Evolutionary conservation across 2,329 filamentous ascomycete species (phyloP).

Genomic region (Aspergillus thermomutatus): DNA sequence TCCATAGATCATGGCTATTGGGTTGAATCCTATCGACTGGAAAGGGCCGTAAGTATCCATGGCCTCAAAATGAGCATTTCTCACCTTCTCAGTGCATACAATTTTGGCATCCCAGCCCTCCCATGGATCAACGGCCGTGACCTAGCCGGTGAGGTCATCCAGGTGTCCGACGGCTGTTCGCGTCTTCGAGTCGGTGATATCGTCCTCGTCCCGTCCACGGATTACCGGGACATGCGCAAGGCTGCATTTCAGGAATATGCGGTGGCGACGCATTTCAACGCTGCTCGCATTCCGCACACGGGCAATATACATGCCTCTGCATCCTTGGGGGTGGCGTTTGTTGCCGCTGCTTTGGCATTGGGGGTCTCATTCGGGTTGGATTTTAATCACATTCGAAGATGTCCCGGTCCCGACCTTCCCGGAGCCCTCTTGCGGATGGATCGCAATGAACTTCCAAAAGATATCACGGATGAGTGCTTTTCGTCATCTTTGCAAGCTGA

Average conservation of each 20-base stretch:
- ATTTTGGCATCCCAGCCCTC: slow-evolving; percentile 65
- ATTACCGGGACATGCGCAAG: slow-evolving; percentile 70
- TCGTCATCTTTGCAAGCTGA: slow-evolving; percentile 51
- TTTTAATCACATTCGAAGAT: slow-evolving; percentile 46
- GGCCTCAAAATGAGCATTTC: not conserved
- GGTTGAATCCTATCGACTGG: slow-evolving; percentile 75
- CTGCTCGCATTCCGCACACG: slow-evolving; percentile 57
- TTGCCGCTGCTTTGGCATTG: slow-evolving; percentile 64
- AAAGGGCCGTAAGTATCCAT: slow-evolving; percentile 60
- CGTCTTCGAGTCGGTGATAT: slow-evolving; percentile 57
- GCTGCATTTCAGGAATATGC: slow-evolving; percentile 70
- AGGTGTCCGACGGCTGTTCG: slow-evolving; percentile 39
- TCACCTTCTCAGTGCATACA: slow-evolving; percentile 56
- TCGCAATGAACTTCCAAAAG: slow-evolving; percentile 51
- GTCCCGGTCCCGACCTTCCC: slow-evolving; percentile 58
- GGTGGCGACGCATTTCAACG: slow-evolving; percentile 63
- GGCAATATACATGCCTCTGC: slow-evolving; percentile 56
- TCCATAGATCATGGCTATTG: slow-evolving; percentile 54
- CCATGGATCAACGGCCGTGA: slow-evolving; percentile 70
- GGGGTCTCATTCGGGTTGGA: slow-evolving; percentile 68
- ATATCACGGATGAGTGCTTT: slow-evolving; percentile 64
- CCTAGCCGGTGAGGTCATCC: slow-evolving; percentile 62
- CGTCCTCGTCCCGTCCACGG: slow-evolving; percentile 65
- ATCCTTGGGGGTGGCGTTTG: slow-evolving; percentile 67
- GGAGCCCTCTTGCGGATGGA: slow-evolving; percentile 48